These are phyloP conservation scores for Dichomitus squalens DNA, from an alignment of 1,284 basidiomycete species.

Conservation along the genomic window DNA sequence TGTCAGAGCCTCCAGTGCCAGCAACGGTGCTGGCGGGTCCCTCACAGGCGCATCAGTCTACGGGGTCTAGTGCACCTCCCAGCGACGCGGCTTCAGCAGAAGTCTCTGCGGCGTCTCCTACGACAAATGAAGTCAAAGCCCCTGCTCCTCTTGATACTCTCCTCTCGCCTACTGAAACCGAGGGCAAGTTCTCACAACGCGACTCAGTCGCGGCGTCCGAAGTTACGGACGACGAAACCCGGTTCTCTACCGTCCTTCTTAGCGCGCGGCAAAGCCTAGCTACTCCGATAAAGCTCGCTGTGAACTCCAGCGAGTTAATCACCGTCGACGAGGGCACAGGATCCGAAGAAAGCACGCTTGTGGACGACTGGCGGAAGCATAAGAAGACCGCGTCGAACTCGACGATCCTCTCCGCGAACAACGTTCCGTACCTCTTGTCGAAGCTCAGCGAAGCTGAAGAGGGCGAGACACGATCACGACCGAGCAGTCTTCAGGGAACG, in stretches of 20 bases:
- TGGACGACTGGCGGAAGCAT: constrained; percentile 39
- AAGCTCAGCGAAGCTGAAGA: constrained; percentile 46
- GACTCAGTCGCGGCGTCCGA: constrained; percentile 56
- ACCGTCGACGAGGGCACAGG: constrained; percentile 25
- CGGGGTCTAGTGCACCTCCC: background rate
- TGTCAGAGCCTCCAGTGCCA: background rate
- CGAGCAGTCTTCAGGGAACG: constrained; percentile 57
- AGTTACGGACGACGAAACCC: constrained; percentile 64
- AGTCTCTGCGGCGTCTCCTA: background rate
- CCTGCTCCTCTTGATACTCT: constrained; percentile 38
- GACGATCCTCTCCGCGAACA: constrained; percentile 55
- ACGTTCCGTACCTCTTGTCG: constrained; percentile 52
- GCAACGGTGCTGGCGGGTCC: background rate
- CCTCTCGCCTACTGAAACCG: constrained; percentile 40
- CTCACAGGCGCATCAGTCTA: too few species aligned
- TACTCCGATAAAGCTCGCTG: constrained; percentile 23
- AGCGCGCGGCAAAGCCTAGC: constrained; percentile 38
- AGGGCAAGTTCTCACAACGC: constrained; percentile 30
- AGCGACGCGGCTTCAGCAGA: background rate
- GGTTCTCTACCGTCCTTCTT: constrained; percentile 58
- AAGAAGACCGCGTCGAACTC: constrained; percentile 66
- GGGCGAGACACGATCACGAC: constrained; percentile 30
- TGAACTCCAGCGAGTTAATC: constrained; percentile 17
- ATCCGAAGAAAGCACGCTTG: constrained; percentile 24
- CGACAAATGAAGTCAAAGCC: background rate